Evolutionary conservation across 768 basidiomycete species (phyloP), one percentile per base, ranked within the genome.

Genomic region (Hirschioporus abietinus): DNA sequence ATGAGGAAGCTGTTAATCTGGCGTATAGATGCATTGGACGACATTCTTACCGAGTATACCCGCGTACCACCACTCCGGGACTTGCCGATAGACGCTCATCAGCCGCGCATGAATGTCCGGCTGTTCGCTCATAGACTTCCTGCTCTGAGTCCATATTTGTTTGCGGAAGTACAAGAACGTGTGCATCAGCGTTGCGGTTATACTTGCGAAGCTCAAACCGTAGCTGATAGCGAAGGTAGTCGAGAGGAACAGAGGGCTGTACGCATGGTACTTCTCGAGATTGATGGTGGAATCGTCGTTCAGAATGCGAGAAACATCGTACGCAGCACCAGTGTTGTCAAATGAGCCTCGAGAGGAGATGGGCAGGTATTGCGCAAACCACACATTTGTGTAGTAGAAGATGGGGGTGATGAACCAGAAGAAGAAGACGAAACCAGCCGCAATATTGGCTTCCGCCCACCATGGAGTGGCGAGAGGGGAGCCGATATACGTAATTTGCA

Each of bases 381-480:
- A 74, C 17, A 70, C 69, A 63, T 74, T 71, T 42, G 58, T 70
- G 63, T 69, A 30, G 10, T 58, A 69, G 58, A 64, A 64, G 57
- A 71, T 66, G 1, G 74, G 74, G 10, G 72, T 64, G 57, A 75
- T 30, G 63, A 72, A 70, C 88, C 80, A 93, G 77, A 88, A 89
- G 77, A 92, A 84, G 76, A 88, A 81, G 5, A 87, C 77, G 70
- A 92, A 88, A 26, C 88, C 86, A 63, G 73, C 77, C 1, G 82
- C 75, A 64, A 91, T 79, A 74, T 92, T 92, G 15, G 88, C 90
- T 73, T 88, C 86, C 1, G 89, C 90, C 90, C 90, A 92, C 90
- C 90, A 93, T 0, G 92, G 92, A 15, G 89, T 86, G 6, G 89
- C 87, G 62, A 93, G 85, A 0, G 92, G 92, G 26, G 85, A 86